phyloP scores from a whole-genome alignment of 2,329 filamentous ascomycete genomes.

The Colletotrichum spaethianum region DNA sequence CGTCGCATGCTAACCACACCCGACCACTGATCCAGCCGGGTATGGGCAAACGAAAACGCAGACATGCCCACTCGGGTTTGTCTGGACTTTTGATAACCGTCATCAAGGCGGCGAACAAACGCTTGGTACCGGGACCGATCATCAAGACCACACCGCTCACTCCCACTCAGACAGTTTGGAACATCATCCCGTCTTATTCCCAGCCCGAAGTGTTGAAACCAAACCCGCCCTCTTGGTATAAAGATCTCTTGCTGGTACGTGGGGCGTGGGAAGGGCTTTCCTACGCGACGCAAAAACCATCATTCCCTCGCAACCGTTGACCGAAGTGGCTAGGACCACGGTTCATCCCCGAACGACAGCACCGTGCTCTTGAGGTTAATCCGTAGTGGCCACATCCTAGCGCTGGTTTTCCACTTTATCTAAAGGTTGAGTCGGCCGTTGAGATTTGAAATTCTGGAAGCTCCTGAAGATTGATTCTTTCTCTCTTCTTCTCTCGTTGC shows the following conservation, averaged over 20 bases:
- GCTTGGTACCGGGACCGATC: conserved; percentile 29
- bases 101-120: conserved; percentile 18
- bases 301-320: conserved; percentile 23
- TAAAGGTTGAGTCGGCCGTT: conserved; percentile 31
- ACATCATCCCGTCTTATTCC: conserved; percentile 26
- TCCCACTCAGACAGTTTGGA: conserved; percentile 34
- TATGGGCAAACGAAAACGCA: conserved; percentile 5
- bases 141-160: conserved; percentile 26
- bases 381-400: conserved; percentile 7
- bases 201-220: conserved; percentile 33
- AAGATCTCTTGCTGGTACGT: conserved; percentile 26
- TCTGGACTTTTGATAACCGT: conserved; percentile 16
- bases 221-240: conserved; percentile 37
- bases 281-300: conserved; percentile 26
- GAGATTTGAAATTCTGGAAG: conserved; percentile 28
- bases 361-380: conserved; percentile 33
- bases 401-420: conserved; percentile 24
- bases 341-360: conserved; percentile 33
- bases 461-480: neutral
- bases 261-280: neutral
- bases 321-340: conserved; percentile 25
- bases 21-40: conserved; percentile 9
- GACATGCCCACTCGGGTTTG: conserved; percentile 9
- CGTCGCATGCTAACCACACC: conserved; percentile 8
- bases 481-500: conserved; percentile 14